These are phyloP conservation scores for Blastomyces gilchristii DNA, from an alignment of 2,329 filamentous ascomycete species.

Conservation along the genomic window DNA sequence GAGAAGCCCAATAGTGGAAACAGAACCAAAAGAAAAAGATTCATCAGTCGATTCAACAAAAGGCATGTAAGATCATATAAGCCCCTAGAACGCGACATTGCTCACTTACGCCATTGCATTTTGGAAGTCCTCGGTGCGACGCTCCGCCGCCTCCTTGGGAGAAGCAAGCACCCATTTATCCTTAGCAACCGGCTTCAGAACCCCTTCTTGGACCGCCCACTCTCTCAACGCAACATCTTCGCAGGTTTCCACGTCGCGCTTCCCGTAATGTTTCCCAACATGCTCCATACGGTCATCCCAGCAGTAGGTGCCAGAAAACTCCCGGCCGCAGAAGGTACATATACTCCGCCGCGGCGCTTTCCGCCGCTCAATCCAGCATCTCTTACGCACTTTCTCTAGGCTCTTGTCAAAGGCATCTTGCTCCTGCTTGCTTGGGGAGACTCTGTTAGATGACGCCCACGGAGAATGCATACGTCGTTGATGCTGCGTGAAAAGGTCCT, in stretches of 20 bases:
- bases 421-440: constrained; percentile 22
- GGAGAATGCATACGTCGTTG: constrained; percentile 72
- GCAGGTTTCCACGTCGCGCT: constrained; percentile 30
- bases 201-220: constrained; percentile 32
- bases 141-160: constrained; percentile 8
- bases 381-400: constrained; percentile 46
- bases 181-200: constrained; percentile 18
- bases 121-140: not conserved
- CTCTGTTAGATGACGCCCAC: constrained; percentile 32
- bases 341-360: constrained; percentile 52
- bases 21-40: not conserved
- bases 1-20: not conserved
- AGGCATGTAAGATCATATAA: not conserved
- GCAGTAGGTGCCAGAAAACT: constrained; percentile 52
- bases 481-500: constrained; percentile 85
- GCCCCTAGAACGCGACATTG: not conserved
- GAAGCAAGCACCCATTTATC: constrained; percentile 16
- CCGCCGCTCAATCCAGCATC: constrained; percentile 53
- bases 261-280: constrained; percentile 70
- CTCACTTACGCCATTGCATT: not conserved
- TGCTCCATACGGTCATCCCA: constrained; percentile 88
- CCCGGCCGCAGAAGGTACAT: constrained; percentile 47
- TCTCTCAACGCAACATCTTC: constrained; percentile 34
- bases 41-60: no score
- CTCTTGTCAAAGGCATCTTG: constrained; percentile 39